Evolutionary conservation across 2,329 filamentous ascomycete species (phyloP), one percentile per base, ranked within the genome.

Genomic region (Pseudogymnoascus sp.): DNA sequence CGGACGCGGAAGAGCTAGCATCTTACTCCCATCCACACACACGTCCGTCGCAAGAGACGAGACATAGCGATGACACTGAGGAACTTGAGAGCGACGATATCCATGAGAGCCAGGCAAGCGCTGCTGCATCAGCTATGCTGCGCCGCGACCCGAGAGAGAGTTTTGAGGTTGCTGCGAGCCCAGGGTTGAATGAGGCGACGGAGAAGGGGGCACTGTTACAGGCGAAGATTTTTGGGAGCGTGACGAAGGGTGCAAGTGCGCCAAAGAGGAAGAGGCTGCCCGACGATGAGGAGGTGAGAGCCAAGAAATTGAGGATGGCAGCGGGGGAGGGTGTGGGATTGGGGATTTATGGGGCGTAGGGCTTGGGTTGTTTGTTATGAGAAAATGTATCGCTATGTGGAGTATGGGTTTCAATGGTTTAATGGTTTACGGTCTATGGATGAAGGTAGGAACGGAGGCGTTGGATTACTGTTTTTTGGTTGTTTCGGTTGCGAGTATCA

Each of bases 61-160:
- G 49, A 35, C 49, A 55, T 35, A 59, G 30, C 58, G 74, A 77
- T 45, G 82, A 86, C 63, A 83, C 81, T 60, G 84, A 81, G 67
- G 82, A 84, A 68, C 75, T 84, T 23, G 76, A 77, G 12, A 80
- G 89, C 41, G 83, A 89, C 66, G 85, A 88, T 45, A 75, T 92
- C 0, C 82, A 80, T 35, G 88, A 88, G 69, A 91, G 88, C 63
- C 89, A 90, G 69, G 90, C 91, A 7, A 92, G 88, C 69, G 88
- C 90, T 66, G 85, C 86, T 49, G 91, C 91, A 1, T 86, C 87
- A 2, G 86, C 85, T 67, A 86, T 93, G 85, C 80, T 91, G 65
- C 86, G 88, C 14, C 81, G 84, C 77, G 80, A 67, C 75, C 80
- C 60, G 72, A 77, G 55, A 68, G 67, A 75, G 67, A 74, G 71